Percentiles rank a stretch among this genome's conserved stretches.
phyloP scores from a whole-genome alignment of 2,329 filamentous ascomycete genomes.

The Monosporascus cannonballus region DNA sequence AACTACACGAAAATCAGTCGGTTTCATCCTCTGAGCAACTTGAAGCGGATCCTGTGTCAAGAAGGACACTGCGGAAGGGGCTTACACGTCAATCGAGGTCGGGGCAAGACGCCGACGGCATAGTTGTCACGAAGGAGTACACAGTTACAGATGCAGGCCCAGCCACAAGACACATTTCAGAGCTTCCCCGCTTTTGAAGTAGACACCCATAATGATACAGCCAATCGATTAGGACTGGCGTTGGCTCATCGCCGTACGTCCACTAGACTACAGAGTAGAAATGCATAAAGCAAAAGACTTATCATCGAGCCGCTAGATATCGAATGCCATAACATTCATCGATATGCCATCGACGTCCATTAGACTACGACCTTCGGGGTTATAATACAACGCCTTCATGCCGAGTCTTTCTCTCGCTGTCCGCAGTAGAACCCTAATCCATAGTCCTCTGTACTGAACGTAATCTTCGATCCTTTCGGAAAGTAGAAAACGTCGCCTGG shows the following conservation, averaged over 20 bases:
- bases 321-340: background rate
- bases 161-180: background rate
- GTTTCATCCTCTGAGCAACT: background rate
- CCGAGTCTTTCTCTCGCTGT: slow-evolving; percentile 27
- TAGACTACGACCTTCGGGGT: background rate
- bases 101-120: background rate
- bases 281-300: too few species aligned
- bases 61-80: background rate
- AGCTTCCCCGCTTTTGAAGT: too few species aligned
- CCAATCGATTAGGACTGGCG: too few species aligned
- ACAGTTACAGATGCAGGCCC: slow-evolving; percentile 1
- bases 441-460: slow-evolving; percentile 55
- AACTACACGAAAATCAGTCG: slow-evolving; percentile 4
- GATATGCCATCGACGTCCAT: background rate
- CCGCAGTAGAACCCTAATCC: slow-evolving; percentile 55
- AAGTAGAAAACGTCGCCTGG: slow-evolving; percentile 65
- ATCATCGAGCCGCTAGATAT: too few species aligned
- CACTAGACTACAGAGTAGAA: too few species aligned
- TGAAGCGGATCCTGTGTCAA: background rate
- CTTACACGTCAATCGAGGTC: background rate
- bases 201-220: too few species aligned
- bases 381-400: slow-evolving; percentile 1
- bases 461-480: slow-evolving; percentile 59
- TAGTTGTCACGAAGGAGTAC: slow-evolving; percentile 14
- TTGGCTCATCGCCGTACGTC: too few species aligned